Evolutionary conservation across 805 yeast genomes (phyloP).

Genomic region (Sungouiozyma intestinalis): DNA sequence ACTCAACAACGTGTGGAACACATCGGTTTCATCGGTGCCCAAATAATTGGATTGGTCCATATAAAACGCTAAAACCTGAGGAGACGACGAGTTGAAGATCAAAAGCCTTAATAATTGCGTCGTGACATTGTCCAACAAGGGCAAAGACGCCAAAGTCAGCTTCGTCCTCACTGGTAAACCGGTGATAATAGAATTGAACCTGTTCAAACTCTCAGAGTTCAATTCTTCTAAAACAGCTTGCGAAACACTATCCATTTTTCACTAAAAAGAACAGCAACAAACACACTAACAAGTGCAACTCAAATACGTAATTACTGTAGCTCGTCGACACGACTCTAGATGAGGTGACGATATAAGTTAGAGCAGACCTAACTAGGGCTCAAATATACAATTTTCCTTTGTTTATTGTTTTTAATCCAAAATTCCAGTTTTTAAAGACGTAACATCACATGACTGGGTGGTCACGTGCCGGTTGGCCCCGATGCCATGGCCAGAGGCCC

Average conservation of each 20-base stretch:
- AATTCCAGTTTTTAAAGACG: conserved; percentile 1
- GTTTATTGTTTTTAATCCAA: background rate
- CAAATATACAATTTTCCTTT: background rate
- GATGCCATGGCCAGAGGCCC: background rate
- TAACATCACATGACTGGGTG: no score
- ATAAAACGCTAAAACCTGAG: conserved; percentile 54
- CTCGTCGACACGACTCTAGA: no score
- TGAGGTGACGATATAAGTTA: no score
- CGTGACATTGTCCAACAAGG: conserved; percentile 71
- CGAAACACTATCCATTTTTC: background rate
- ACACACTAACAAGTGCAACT: background rate
- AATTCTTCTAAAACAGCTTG: conserved; percentile 4
- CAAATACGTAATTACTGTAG: no score
- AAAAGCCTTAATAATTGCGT: conserved; percentile 68
- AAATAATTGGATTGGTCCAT: conserved; percentile 44
- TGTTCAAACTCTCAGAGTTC: conserved; percentile 14
- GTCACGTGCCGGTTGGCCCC: background rate
- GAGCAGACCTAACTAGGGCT: background rate
- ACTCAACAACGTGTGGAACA: conserved; percentile 57
- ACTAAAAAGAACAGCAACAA: background rate
- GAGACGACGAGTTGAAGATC: conserved; percentile 46
- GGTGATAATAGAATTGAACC: conserved; percentile 16
- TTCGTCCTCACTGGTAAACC: conserved; percentile 42
- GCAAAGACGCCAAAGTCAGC: conserved; percentile 55
- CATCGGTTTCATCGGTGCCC: conserved; percentile 43